These are phyloP conservation scores for Naumovozyma dairenensis DNA, from an alignment of 805 yeast species.

Conservation along the genomic window DNA sequence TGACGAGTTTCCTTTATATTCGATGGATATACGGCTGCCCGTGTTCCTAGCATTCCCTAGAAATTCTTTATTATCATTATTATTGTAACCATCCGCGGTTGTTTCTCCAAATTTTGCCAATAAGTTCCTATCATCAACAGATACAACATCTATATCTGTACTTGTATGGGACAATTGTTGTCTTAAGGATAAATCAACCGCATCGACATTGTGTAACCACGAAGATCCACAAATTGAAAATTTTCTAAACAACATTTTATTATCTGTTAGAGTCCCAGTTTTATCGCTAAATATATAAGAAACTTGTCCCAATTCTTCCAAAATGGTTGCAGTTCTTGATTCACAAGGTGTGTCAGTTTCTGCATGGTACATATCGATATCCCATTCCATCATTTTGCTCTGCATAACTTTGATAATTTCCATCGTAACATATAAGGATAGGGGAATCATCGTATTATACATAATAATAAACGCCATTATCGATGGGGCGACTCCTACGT, in stretches of 20 bases:
- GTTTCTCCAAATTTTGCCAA: slow-evolving; percentile 7
- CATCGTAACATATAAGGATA: slow-evolving; percentile 91
- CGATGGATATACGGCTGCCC: slow-evolving; percentile 28
- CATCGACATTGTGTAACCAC: slow-evolving; percentile 74
- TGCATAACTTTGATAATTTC: slow-evolving; percentile 90
- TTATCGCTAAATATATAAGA: slow-evolving; percentile 91
- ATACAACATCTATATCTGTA: slow-evolving; percentile 16
- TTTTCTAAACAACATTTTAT: slow-evolving; percentile 84
- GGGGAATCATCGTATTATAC: slow-evolving; percentile 93
- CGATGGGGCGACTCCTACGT: slow-evolving; percentile 80
- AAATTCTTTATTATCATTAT: not conserved
- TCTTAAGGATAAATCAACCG: slow-evolving; percentile 2
- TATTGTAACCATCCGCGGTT: not conserved
- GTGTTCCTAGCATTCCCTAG: not conserved
- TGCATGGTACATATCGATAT: slow-evolving; percentile 86
- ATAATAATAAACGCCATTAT: slow-evolving; percentile 93
- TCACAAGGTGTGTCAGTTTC: slow-evolving; percentile 85
- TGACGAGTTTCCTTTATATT: slow-evolving; percentile 34
- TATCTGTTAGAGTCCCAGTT: slow-evolving; percentile 95
- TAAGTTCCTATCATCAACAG: slow-evolving; percentile 14
- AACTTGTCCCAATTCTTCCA: slow-evolving; percentile 96
- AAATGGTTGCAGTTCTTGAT: slow-evolving; percentile 87
- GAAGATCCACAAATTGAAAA: slow-evolving; percentile 80
- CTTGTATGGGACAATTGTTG: slow-evolving; percentile 12
- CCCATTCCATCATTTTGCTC: slow-evolving; percentile 70